These are phyloP conservation scores for Cutaneotrichosporon daszewskae DNA, from an alignment of 1,284 basidiomycete species.

Conservation along the genomic window DNA sequence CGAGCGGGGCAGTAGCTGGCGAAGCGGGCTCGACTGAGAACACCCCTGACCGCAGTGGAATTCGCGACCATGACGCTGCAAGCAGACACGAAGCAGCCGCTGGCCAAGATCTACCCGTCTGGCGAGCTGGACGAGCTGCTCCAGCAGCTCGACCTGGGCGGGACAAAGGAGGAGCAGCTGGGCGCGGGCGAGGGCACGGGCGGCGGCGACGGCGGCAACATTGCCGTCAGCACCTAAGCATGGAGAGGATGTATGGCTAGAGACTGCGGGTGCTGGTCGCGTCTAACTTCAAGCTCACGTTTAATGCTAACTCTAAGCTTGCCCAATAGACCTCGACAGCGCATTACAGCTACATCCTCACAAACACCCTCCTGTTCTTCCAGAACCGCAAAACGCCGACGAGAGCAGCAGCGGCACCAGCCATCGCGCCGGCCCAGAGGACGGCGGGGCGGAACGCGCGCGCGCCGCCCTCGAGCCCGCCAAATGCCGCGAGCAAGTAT, in stretches of 20 bases:
- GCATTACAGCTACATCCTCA: constrained; percentile 7
- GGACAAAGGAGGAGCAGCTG: constrained; percentile 62
- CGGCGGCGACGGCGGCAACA: constrained; percentile 43
- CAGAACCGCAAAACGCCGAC: constrained; percentile 2
- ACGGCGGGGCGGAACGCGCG: constrained; percentile 28
- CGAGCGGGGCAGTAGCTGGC: background rate
- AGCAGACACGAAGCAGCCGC: constrained; percentile 66
- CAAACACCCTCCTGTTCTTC: constrained; percentile 2
- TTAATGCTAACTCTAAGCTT: too few relatives aligned
- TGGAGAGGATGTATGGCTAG: too few relatives aligned
- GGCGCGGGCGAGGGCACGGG: constrained; percentile 44
- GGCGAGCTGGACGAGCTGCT: constrained; percentile 85
- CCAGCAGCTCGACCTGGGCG: constrained; percentile 73
- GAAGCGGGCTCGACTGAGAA: background rate
- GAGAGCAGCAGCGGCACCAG: constrained; percentile 3
- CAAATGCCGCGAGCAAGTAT: constrained; percentile 22
- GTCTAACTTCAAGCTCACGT: too few relatives aligned
- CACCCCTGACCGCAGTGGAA: constrained; percentile 63
- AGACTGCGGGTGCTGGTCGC: too few relatives aligned
- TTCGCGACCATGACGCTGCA: constrained; percentile 90
- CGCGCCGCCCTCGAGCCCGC: constrained; percentile 18
- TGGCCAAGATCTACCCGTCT: constrained; percentile 88
- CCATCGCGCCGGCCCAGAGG: constrained; percentile 28
- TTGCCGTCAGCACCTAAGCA: constrained; percentile 44
- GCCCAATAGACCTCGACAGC: too few relatives aligned